These are phyloP conservation scores for Draba incana DNA, from an alignment of 345 rosid species.

Conservation along the genomic window DNA sequence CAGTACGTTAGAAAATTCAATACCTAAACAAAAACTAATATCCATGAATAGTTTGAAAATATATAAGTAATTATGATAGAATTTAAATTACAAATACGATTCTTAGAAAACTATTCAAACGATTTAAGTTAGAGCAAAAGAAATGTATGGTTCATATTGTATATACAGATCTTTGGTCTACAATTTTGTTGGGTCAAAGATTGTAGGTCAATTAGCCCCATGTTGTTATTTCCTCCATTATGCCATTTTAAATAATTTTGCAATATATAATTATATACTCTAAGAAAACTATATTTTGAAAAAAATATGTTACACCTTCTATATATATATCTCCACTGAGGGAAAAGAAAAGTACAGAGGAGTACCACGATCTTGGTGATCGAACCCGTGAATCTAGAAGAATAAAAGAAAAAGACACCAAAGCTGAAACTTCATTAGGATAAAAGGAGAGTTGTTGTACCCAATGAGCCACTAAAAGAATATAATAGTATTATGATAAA, in stretches of 20 bases:
- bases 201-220: background rate
- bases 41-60: background rate
- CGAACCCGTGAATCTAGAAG: constrained; percentile 43
- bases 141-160: no score
- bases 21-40: background rate
- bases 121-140: no score
- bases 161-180: background rate
- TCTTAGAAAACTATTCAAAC: no score
- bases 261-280: constrained; percentile 1
- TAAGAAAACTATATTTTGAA: background rate
- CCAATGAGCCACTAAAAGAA: constrained; percentile 36
- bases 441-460: constrained; percentile 34
- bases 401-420: constrained; percentile 32
- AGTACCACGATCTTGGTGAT: constrained; percentile 41
- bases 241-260: background rate
- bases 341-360: constrained; percentile 34
- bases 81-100: no score
- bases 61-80: background rate
- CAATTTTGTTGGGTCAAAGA: background rate
- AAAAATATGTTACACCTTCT: background rate
- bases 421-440: constrained; percentile 40
- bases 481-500: background rate
- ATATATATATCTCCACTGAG: background rate
- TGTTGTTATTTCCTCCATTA: background rate
- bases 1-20: background rate